Base-by-base conservation (phyloP, 345 rosid species). In the Citrus unshiu region DNA sequence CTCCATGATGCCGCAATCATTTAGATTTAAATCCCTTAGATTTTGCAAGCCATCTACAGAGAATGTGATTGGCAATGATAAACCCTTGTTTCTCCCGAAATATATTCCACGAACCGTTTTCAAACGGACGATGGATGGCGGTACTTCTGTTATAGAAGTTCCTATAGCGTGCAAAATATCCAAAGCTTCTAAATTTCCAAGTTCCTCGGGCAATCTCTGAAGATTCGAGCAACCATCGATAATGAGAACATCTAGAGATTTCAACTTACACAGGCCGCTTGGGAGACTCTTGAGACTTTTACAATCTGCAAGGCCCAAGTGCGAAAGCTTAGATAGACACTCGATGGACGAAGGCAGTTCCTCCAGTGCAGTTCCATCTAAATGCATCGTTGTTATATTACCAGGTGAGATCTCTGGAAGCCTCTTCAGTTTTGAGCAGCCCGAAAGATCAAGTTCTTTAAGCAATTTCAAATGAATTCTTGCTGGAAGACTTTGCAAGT, bases 301-400 rank as follows among this genome's bases (percentile, higher is more conserved):
- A 77, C 87, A 84, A 43, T 76, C 54, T 30, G 24, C 49, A 72
- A 86, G 59, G 70, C 40, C 70, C 73, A 86, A 39, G 37, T 22
- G 30, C 10, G 10, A 76, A 69, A 86, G 89, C 14, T 21, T 68
- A 2, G 72, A 62, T 9, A 66, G 68, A 19, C 51, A 37, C 39
- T 71, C 74, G 63, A 85, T 34, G 40, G 82, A 79, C 51, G 79
- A 81, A 0, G 88, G 85, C 60, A 87, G 72, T 61, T 78, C 73
- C 56, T 78, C 59, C 61, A 84, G 74, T 25, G 71, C 73, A 6
- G 83, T 82, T 32, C 74, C 85, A 74, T 76, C 83, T 62, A 87
- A 81, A 75, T 51, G 65, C 79, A 79, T 3, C 1, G 51, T 43
- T 43, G 3, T 4, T 43, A 43, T 12, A 73, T 81, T 79, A 7